Percentiles rank a stretch among this genome's conserved stretches.
These are phyloP conservation scores for Rhynchosporium graminicola DNA, from an alignment of 2,329 filamentous ascomycete genomes.

Conservation along the genomic window DNA sequence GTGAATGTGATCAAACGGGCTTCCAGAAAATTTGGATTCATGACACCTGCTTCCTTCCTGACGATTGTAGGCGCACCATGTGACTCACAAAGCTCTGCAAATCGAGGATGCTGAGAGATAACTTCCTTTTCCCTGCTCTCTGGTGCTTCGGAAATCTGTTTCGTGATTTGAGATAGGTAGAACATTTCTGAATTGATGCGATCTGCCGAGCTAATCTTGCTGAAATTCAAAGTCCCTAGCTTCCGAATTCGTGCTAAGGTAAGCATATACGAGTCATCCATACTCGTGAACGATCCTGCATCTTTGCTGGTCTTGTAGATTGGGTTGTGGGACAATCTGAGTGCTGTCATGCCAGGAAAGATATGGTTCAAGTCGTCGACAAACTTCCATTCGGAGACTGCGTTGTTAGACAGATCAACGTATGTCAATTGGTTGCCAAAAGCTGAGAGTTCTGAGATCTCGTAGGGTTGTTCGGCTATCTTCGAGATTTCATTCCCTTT, in stretches of 20 bases:
- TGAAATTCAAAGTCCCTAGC: conserved; percentile 73
- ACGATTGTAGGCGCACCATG: conserved; percentile 72
- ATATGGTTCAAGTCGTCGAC: conserved; percentile 65
- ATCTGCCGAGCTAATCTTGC: conserved; percentile 69
- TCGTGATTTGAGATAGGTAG: conserved; percentile 82
- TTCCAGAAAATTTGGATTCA: conserved; percentile 80
- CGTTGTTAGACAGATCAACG: conserved; percentile 74
- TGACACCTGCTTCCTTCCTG: conserved; percentile 47
- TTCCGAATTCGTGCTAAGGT: conserved; percentile 72
- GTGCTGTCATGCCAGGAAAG: conserved; percentile 72
- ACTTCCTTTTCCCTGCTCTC: conserved; percentile 56
- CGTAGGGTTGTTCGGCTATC: conserved; percentile 46
- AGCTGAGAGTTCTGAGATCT: conserved; percentile 3
- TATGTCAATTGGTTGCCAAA: conserved; percentile 45
- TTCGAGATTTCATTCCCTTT: conserved; percentile 74
- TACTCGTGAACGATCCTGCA: conserved; percentile 49
- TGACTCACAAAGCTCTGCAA: conserved; percentile 68
- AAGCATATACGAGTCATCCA: conserved; percentile 87
- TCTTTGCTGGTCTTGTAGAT: conserved; percentile 57
- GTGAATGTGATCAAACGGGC: conserved; percentile 71
- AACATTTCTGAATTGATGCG: conserved; percentile 89
- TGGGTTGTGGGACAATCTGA: conserved; percentile 85
- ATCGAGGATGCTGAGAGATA: conserved; percentile 68
- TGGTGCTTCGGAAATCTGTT: conserved; percentile 65
- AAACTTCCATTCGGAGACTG: conserved; percentile 69